These are phyloP conservation scores for Mytilinidion resinicola DNA, from an alignment of 495 filamentous ascomycete genomes.

Conservation along the genomic window DNA sequence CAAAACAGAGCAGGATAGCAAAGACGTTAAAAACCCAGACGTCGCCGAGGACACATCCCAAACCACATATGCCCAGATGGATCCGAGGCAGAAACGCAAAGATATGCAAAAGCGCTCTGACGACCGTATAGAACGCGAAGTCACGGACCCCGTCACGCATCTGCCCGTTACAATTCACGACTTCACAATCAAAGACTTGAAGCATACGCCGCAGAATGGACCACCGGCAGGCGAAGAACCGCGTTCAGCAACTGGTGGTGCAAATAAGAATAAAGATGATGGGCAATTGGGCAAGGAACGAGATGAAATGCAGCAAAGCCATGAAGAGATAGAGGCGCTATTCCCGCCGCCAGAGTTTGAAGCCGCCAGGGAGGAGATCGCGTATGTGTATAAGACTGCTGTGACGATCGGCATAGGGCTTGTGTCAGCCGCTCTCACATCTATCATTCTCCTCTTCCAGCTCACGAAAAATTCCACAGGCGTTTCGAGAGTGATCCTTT, in stretches of 20 bases:
- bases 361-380: constrained; percentile 44
- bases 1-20: constrained; percentile 28
- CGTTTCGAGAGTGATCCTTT: constrained; percentile 17
- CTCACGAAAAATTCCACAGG: constrained; percentile 17
- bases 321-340: constrained; percentile 48
- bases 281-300: constrained; percentile 43
- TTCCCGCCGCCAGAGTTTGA: constrained; percentile 59
- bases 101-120: constrained; percentile 45
- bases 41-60: constrained; percentile 49
- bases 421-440: constrained; percentile 24
- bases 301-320: constrained; percentile 42
- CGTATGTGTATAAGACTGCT: constrained; percentile 41
- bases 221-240: constrained; percentile 39
- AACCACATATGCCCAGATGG: constrained; percentile 35
- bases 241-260: constrained; percentile 43
- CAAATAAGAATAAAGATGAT: constrained; percentile 42
- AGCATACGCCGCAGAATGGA: constrained; percentile 49
- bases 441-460: constrained; percentile 21
- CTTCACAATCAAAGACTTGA: constrained; percentile 53
- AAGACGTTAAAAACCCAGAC: constrained; percentile 26
- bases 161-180: constrained; percentile 59
- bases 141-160: constrained; percentile 70
- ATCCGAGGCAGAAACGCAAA: constrained; percentile 55
- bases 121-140: constrained; percentile 49
- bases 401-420: constrained; percentile 40